Conservation (phyloP, 1,139 yeast genomes). For the Sugiyamaella grinbergsii region DNA sequence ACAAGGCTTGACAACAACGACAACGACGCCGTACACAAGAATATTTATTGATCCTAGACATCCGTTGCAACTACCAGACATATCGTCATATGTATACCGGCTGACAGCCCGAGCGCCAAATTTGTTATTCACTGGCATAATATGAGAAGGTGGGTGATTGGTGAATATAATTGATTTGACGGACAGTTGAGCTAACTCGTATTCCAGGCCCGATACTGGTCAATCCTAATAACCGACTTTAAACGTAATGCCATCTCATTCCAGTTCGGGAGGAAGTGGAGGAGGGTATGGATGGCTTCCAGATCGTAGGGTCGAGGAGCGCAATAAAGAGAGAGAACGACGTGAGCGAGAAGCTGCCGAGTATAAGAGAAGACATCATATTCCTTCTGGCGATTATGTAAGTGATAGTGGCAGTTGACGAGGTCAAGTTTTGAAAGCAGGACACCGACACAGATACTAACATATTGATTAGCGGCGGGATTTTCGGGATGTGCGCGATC, state of each 20-base stretch:
- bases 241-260: slow-evolving; percentile 19
- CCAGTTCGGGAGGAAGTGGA: slow-evolving; percentile 17
- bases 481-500: slow-evolving; percentile 10
- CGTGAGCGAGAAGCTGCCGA: slow-evolving; percentile 40
- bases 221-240: neutral
- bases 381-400: slow-evolving; percentile 24
- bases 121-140: neutral
- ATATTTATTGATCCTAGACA: neutral
- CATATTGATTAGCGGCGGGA: slow-evolving; percentile 16
- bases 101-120: neutral
- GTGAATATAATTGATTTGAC: neutral
- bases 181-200: slow-evolving; percentile 3
- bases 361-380: slow-evolving; percentile 37
- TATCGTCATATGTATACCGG: neutral
- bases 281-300: slow-evolving; percentile 23
- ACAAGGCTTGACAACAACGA: neutral
- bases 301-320: slow-evolving; percentile 33
- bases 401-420: slow-evolving; percentile 12
- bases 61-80: neutral
- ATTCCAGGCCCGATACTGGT: neutral
- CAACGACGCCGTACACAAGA: neutral
- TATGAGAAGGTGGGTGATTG: slow-evolving; percentile 10
- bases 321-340: slow-evolving; percentile 35
- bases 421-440: neutral
- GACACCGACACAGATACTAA: neutral